Evolutionary conservation across 495 filamentous ascomycete species (phyloP), one percentile per base, ranked within the genome.

Genomic region (Talaromyces nanjingensis): DNA sequence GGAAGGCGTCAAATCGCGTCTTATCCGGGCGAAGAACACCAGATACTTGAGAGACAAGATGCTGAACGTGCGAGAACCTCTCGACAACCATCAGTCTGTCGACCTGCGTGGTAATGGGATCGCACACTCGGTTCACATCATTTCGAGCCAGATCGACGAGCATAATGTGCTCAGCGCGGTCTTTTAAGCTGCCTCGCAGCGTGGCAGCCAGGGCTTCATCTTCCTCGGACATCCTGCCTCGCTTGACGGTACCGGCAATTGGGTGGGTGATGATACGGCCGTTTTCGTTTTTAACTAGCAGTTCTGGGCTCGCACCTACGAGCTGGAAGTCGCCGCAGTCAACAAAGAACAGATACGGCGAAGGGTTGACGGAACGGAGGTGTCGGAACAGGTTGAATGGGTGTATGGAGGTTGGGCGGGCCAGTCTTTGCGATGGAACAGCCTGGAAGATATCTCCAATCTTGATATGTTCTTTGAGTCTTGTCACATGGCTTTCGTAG

Each of bases 331-430:
- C 87, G 63, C 81, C 79, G 77, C 93, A 97, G 72, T 91, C 86
- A 63, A 98, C 86, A 79, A 91, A 98, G 86, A 98, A 98, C 37
- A 98, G 85, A 74, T 98, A 98, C 0, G 94, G 94, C 9, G 90
- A 94, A 0, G 94, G 94, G 72, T 98, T 98, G 67, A 97, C 91
- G 12, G 89, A 96, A 68, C 94, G 91, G 34, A 98, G 83, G 71
- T 96, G 91, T 45, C 93, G 90, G 84, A 98, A 98, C 74, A 98
- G 92, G 81, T 98, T 98, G 82, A 96, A 98, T 0, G 94, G 92
- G 73, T 98, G 94, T 24, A 98, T 81, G 42, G 84, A 83, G 14
- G 94, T 98, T 24, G 92, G 91, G 16, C 94, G 85, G 0, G 92
- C 89, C 70, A 97, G 87, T 54, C 94, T 87, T 76, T 98, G 94